Evolutionary conservation across 225 moss, liverwort and hornwort species (phyloP), one percentile per base, ranked within the genome.

Genomic region (Takakia lepidozioides): DNA sequence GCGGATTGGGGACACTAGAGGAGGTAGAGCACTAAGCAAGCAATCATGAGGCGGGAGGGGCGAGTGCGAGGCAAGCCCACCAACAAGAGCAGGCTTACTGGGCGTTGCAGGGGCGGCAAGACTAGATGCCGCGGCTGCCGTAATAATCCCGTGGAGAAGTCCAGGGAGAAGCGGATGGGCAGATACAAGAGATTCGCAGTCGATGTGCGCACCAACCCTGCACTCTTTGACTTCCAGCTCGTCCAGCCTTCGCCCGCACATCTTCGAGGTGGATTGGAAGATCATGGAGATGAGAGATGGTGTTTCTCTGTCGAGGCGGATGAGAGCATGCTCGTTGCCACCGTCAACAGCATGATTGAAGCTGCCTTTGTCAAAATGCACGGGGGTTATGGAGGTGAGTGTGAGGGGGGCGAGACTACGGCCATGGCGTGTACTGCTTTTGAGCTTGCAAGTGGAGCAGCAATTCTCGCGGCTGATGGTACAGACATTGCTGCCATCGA

Each of bases 21-120:
- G n/a, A n/a, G n/a, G n/a, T n/a, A n/a, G n/a, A n/a, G n/a, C n/a
- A n/a, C n/a, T n/a, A n/a, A n/a, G n/a, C n/a, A n/a, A n/a, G n/a
- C n/a, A n/a, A n/a, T n/a, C n/a, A 70, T 75, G 74, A 65, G 74
- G 65, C 49, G 74, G 16, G 69, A 75, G 61, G 69, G 74, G 2
- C 65, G 41, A 17, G 61, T 75, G 21, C 28, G 69, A 46, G 74
- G 74, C 34, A 70, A 70, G 46, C 65, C 69, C 10, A 54, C 54
- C 16, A 65, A 26, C 58, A 62, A 60, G 58, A 61, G 54, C 57
- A 43, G 58, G 45, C 1, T 39, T 24, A 65, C 61, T 23, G 65
- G 69, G 41, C 40, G 51, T 16, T 65, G 69, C 46, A 21, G 40
- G 44, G n/a, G n/a, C n/a, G n/a, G n/a, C n/a, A 66, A 51, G 46